Evolutionary conservation across 2,329 filamentous ascomycete genomes (phyloP), one percentile per base, ranked within the genome.

Genomic region (Stemphylium beticola): DNA sequence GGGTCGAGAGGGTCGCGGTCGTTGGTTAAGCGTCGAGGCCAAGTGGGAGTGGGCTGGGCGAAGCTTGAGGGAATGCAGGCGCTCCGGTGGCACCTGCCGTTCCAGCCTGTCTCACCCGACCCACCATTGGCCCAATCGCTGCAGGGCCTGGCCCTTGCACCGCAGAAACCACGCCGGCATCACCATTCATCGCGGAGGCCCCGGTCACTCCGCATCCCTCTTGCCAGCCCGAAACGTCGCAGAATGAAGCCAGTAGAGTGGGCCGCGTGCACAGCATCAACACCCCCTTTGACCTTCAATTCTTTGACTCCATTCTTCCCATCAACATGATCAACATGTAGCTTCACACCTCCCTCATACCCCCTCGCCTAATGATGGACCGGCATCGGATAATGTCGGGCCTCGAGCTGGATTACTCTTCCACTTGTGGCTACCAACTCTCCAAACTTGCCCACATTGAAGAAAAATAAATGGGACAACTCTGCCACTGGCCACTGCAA

Each of bases 21-120:
- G 56, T 51, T 45, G 59, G 60, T 53, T 62, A 60, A 57, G 60
- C 62, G 60, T 61, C 61, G 58, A 63, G 62, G 61, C 58, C 53
- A 59, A 57, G 65, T 66, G 65, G 65, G 64, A 63, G 60, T 62
- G 60, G 65, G 43, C 42, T 60, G 58, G 54, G 53, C 49, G 60
- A 52, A 49, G 53, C 53, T 55, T 46, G 54, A 49, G 51, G 54
- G 43, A 44, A 45, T 32, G 40, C 52, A 51, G 53, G 50, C 53
- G 52, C 48, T 50, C 33, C 43, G 53, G 53, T 58, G 58, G 55
- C 60, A 62, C 40, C 47, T 51, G 52, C 56, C 47, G 34, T 43
- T 50, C 34, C 58, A 53, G 50, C 55, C 37, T 47, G 40, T 39
- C 41, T 24, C 17, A 33, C 33, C 42, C 22, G 18, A 20, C 15